Percentiles rank a stretch among this genome's conserved stretches.
Conservation (phyloP, 2,329 filamentous ascomycete species). For the Penicillium thymicola region DNA sequence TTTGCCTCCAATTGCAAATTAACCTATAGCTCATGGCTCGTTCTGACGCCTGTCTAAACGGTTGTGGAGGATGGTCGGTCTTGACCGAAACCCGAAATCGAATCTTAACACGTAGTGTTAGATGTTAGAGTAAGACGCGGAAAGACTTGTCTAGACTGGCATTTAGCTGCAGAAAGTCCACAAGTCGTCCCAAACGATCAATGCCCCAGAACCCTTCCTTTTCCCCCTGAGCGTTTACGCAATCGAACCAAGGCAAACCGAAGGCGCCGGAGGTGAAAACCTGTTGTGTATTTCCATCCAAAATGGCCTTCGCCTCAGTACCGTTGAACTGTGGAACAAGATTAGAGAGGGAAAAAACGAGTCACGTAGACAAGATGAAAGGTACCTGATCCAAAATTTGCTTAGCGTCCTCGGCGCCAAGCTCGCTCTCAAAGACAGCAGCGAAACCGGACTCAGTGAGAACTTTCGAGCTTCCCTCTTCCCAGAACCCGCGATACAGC, state of each 20-base stretch:
- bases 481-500: slow-evolving; percentile 11
- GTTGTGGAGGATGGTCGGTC: background rate
- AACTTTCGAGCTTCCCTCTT: slow-evolving; percentile 1
- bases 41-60: background rate
- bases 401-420: background rate
- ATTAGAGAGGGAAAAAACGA: background rate
- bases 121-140: slow-evolving; percentile 23
- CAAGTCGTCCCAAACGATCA: slow-evolving; percentile 57
- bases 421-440: background rate
- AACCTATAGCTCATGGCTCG: background rate
- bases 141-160: slow-evolving; percentile 25
- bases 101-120: background rate
- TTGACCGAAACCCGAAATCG: background rate
- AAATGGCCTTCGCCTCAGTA: slow-evolving; percentile 44
- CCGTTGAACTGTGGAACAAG: slow-evolving; percentile 19
- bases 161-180: slow-evolving; percentile 53
- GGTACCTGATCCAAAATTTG: background rate
- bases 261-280: slow-evolving; percentile 56
- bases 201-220: slow-evolving; percentile 59
- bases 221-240: slow-evolving; percentile 52
- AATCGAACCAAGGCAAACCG: slow-evolving; percentile 59
- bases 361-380: background rate
- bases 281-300: slow-evolving; percentile 50
- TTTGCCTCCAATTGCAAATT: background rate
- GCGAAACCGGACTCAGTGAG: slow-evolving; percentile 1